Conservation (phyloP, 441 rosid species). For the Mallotus japonicus region DNA sequence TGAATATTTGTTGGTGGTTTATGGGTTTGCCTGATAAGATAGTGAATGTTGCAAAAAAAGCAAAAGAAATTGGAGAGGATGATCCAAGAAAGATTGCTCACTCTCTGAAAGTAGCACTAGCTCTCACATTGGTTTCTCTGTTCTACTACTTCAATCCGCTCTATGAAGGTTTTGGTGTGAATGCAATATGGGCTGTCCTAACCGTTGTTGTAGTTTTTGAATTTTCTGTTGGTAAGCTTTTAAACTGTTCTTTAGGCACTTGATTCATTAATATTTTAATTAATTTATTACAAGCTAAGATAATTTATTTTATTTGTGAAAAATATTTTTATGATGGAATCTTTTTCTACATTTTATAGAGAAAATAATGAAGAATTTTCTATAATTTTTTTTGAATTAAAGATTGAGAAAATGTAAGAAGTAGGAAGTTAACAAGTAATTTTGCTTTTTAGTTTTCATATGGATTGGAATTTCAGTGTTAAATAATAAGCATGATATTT, state of each 20-base stretch:
- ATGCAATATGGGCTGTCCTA: slow-evolving; percentile 82
- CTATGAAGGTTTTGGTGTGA: slow-evolving; percentile 54
- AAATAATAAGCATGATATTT: too few species aligned
- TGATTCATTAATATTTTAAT: neutral
- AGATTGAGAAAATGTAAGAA: too few species aligned
- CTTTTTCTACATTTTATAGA: too few species aligned
- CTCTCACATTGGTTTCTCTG: slow-evolving; percentile 55
- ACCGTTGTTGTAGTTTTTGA: slow-evolving; percentile 88
- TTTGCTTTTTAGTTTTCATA: too few species aligned
- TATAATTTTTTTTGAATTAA: too few species aligned
- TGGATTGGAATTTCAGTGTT: too few species aligned
- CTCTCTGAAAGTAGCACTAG: slow-evolving; percentile 72
- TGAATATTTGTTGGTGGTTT: slow-evolving; percentile 16
- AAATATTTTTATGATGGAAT: too few species aligned
- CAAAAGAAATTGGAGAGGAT: slow-evolving; percentile 47
- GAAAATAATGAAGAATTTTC: too few species aligned
- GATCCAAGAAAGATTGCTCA: slow-evolving; percentile 69
- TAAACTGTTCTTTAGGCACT: too few species aligned
- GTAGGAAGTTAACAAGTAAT: too few species aligned
- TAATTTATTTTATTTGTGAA: too few species aligned
- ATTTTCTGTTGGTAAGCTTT: slow-evolving; percentile 58
- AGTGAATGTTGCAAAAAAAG: slow-evolving; percentile 21
- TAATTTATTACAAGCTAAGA: slow-evolving; percentile 31
- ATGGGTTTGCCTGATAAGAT: slow-evolving; percentile 24
- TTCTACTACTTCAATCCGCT: slow-evolving; percentile 59